Evolutionary conservation across 495 filamentous ascomycete species (phyloP).

Genomic region (Tuber magnatum): DNA sequence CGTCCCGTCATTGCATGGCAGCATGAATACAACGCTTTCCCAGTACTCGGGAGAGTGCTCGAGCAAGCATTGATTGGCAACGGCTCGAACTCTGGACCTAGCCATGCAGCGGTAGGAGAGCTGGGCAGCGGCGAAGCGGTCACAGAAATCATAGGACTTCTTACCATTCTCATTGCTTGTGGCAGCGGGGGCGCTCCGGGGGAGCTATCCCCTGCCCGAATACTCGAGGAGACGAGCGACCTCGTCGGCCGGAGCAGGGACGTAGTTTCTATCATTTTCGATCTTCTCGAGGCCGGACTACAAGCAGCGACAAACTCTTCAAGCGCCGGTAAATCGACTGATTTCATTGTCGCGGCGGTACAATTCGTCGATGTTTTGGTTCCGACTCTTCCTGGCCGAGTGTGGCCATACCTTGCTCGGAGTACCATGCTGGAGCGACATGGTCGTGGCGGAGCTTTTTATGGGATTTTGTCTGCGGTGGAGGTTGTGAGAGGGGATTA

Average conservation of each 20-base stretch:
- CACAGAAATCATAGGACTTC: slow-evolving; percentile 57
- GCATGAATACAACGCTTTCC: slow-evolving; percentile 67
- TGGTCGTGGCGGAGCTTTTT: slow-evolving; percentile 64
- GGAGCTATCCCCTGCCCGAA: slow-evolving; percentile 15
- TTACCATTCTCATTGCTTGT: slow-evolving; percentile 52
- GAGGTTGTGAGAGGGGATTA: slow-evolving; percentile 71
- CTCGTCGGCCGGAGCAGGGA: slow-evolving; percentile 66
- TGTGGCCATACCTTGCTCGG: slow-evolving; percentile 82
- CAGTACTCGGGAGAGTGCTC: slow-evolving; percentile 68
- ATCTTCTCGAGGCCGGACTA: slow-evolving; percentile 69
- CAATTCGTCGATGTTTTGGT: slow-evolving; percentile 69
- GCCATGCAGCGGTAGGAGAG: slow-evolving; percentile 26
- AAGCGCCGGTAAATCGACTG: slow-evolving; percentile 44
- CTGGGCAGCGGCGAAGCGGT: slow-evolving; percentile 48
- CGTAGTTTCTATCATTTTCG: slow-evolving; percentile 69
- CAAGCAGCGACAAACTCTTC: slow-evolving; percentile 45
- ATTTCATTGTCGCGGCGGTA: slow-evolving; percentile 61
- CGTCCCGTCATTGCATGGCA: slow-evolving; percentile 57
- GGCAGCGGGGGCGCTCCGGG: slow-evolving; percentile 16
- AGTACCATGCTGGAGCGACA: slow-evolving; percentile 67
- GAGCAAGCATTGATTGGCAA: slow-evolving; percentile 48
- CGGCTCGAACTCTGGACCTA: slow-evolving; percentile 20
- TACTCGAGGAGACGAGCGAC: slow-evolving; percentile 67
- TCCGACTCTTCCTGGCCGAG: slow-evolving; percentile 63
- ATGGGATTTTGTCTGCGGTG: slow-evolving; percentile 62